These are phyloP conservation scores for Cercospora zeina DNA, from an alignment of 2,329 filamentous ascomycete genomes.

Conservation along the genomic window DNA sequence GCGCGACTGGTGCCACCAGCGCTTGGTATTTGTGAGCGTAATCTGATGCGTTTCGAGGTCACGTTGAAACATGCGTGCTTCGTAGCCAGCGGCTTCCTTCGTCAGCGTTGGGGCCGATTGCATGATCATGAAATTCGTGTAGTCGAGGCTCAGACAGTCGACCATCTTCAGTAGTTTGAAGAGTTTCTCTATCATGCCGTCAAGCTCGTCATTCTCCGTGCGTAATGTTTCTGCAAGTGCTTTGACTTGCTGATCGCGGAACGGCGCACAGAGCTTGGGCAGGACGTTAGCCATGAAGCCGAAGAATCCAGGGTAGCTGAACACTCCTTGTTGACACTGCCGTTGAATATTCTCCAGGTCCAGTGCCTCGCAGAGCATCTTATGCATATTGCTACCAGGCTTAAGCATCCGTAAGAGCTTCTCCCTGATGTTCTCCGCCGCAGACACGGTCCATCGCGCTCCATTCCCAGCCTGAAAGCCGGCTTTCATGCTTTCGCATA, in stretches of 20 bases:
- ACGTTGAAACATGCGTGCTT: constrained; percentile 69
- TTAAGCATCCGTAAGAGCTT: constrained; percentile 72
- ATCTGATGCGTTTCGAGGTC: constrained; percentile 60
- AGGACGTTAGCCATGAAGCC: constrained; percentile 71
- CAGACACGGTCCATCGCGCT: constrained; percentile 67
- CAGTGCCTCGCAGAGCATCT: constrained; percentile 71
- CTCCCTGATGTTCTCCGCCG: constrained; percentile 68
- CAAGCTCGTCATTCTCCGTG: constrained; percentile 45
- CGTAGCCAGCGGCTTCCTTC: constrained; percentile 70
- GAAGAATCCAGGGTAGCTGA: constrained; percentile 81
- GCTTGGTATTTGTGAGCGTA: constrained; percentile 60
- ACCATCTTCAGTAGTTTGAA: constrained; percentile 74
- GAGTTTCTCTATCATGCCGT: constrained; percentile 71
- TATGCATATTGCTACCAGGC: constrained; percentile 70
- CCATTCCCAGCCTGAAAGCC: constrained; percentile 65
- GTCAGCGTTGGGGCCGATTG: constrained; percentile 70
- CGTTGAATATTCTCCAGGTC: constrained; percentile 69
- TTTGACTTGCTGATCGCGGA: constrained; percentile 75
- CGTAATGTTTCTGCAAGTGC: constrained; percentile 61
- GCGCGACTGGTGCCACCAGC: constrained; percentile 66
- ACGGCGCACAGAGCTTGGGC: constrained; percentile 76
- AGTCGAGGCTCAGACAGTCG: constrained; percentile 75
- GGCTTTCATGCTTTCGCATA: constrained; percentile 62
- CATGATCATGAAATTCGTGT: constrained; percentile 77
- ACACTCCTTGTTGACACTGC: constrained; percentile 69